Base-by-base conservation (phyloP, 768 basidiomycete genomes). In the Pleurotus platypus region DNA sequence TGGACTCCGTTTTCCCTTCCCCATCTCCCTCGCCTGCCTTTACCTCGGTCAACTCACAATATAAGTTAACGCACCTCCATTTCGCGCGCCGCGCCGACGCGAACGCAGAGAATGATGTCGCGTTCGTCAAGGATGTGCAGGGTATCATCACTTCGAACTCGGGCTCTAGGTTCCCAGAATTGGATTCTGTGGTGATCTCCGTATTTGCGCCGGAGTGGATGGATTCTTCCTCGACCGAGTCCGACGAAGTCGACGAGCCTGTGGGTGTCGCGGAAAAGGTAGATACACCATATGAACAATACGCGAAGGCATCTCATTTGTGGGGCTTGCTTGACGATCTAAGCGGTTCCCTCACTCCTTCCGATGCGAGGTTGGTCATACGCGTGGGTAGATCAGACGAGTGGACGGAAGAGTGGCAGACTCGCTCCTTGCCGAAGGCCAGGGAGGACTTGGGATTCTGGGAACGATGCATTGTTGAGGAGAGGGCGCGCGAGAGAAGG, bases 51-150 rank as follows among this genome's bases (percentile, higher is more conserved):
- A 35, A 2, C 3, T 35, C 30, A 11, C 30, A 35, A 35, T 35
- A 35, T 35, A 35, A 70, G 24, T 68, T 79, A 4, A 68, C 77
- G 1, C 72, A 78, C 60, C 63, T 78, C 15, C 69, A 75, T 49
- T 64, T 79, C 7, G 62, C 75, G 2, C 75, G 78, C 30, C 70
- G 71, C 1, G 67, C 71, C 18, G 66, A 75, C 47, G 73, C 75
- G 4, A 79, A 78, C 58, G 64, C 65, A 56, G 74, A 72, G 22
- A 79, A 79, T 55, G 78, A 79, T 61, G 18, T 59, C 5, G 54
- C 63, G 15, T 79, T 79, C 53, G 64, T 66, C 2, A 63, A 69
- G 8, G 72, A 73, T 13, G 57, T 79, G 13, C 61, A 58, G 12
- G 11, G 43, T 9, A 61, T 77, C 39, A 64, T 78, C 35, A 60